Conservation (phyloP, 768 basidiomycete genomes). For the Leccinum rimulosum region DNA sequence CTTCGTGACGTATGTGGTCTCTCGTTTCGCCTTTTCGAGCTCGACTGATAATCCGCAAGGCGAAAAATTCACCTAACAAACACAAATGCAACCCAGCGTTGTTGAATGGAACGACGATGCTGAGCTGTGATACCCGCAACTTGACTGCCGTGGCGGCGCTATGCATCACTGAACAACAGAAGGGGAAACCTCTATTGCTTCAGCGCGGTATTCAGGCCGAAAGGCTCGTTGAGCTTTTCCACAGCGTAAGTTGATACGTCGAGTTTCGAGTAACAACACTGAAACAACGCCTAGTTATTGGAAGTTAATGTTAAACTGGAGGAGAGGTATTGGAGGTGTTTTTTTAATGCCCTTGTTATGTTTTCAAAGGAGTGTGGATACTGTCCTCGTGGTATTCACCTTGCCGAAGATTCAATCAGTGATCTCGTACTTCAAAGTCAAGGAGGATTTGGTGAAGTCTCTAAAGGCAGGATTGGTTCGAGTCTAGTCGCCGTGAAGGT, state of each 20-base stretch:
- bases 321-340: constrained; percentile 15
- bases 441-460: constrained; percentile 24
- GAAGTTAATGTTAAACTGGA: constrained; percentile 14
- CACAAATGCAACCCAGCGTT: constrained; percentile 24
- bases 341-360: constrained; percentile 18
- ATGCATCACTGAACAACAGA: constrained; percentile 11
- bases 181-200: constrained; percentile 1
- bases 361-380: constrained; percentile 19
- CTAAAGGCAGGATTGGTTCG: constrained; percentile 13
- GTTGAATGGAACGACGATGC: constrained; percentile 15
- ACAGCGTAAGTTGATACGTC: constrained; percentile 16
- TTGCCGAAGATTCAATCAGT: constrained; percentile 5
- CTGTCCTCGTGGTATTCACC: constrained; percentile 19
- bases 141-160: constrained; percentile 15
- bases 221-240: constrained; percentile 23
- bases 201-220: neutral
- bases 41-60: constrained; percentile 9
- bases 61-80: neutral
- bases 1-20: constrained; percentile 15
- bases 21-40: neutral
- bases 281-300: constrained; percentile 18
- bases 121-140: constrained; percentile 19
- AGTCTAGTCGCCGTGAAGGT: constrained; percentile 29
- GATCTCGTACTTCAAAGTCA: neutral
- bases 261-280: neutral